phyloP scores from a whole-genome alignment of 805 yeast species.

The Barnettozyma wickerhamii region DNA sequence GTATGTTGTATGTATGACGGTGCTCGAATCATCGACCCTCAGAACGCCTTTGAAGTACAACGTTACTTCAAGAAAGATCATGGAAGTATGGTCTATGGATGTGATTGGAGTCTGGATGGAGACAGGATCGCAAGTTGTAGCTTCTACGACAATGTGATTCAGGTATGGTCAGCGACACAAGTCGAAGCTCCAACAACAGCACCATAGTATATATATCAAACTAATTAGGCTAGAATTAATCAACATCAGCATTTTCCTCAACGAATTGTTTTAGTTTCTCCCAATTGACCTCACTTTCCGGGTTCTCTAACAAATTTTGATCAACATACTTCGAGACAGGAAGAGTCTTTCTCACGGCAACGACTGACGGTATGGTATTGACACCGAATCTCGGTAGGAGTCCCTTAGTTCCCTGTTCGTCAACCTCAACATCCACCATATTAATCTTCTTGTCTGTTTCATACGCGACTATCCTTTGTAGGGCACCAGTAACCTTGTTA shows the following conservation, averaged over 20 bases:
- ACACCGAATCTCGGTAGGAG: constrained; percentile 54
- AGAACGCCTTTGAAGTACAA: constrained; percentile 27
- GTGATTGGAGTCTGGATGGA: constrained; percentile 67
- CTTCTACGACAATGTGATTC: constrained; percentile 82
- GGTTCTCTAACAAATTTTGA: constrained; percentile 18
- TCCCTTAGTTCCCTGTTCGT: constrained; percentile 58
- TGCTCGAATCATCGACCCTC: constrained; percentile 58
- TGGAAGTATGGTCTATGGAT: constrained; percentile 93
- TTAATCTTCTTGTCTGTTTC: constrained; percentile 50
- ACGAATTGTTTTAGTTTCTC: constrained; percentile 39
- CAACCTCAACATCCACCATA: constrained; percentile 69
- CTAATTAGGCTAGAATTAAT: constrained; percentile 2
- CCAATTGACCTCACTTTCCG: constrained; percentile 39
- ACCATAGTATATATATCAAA: neutral
- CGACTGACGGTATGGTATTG: constrained; percentile 57
- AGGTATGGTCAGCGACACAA: constrained; percentile 51
- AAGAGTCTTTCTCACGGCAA: constrained; percentile 62
- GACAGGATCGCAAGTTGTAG: constrained; percentile 72
- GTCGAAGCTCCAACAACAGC: neutral
- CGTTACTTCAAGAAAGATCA: constrained; percentile 63
- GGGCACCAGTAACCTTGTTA: constrained; percentile 56
- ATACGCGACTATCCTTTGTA: constrained; percentile 47
- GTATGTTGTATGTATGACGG: constrained; percentile 97
- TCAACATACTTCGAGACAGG: constrained; percentile 40
- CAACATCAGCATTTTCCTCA: constrained; percentile 36